Base-by-base conservation (phyloP, 441 rosid species). In the Cnidoscolus chayamansa region DNA sequence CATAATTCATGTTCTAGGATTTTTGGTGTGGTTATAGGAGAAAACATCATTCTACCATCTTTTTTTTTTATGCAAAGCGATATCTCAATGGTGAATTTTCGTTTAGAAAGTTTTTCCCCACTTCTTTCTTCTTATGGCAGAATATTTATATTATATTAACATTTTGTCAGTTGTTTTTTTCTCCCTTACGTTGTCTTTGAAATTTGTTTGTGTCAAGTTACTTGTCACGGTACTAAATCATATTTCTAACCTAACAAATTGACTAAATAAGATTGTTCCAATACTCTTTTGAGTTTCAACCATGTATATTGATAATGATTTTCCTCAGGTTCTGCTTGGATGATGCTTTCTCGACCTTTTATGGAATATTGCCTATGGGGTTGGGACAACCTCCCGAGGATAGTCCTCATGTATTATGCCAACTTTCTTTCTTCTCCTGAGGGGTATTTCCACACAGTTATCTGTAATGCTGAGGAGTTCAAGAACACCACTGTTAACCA, bases 341-440 rank as follows among this genome's bases (percentile, higher is more conserved):
- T 92, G 85, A 88, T 86, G 89, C 84, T 92, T 50, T 84, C 96
- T 37, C 89, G 92, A 10, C 83, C 94, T 66, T 92, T 92, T 31
- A 72, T 92, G 3, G 96, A 92, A 72, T 92, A 83, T 67, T 84
- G 84, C 71, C 73, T 88, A 48, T 84, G 89, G 90, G 97, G 97
- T 5, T 92, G 97, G 96, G 90, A 92, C 81, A 92, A 86, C 76
- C 88, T 92, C 63, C 92, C 97, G 0, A 86, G 97, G 74, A 80
- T 81, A 47, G 86, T 80, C 50, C 87, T 92, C 48, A 92, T 92
- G 96, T 90, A 92, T 77, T 92, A 92, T 72, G 78, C 96, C 0
- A 92, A 92, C 77, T 88, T 92, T 69, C 88, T 92, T 4, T 92
- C 97, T 73, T 88, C 94, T 0, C 97, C 97, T 0, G 96, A 92